phyloP scores from a whole-genome alignment of 2,329 filamentous ascomycete species.

The Alternaria arbusti region DNA sequence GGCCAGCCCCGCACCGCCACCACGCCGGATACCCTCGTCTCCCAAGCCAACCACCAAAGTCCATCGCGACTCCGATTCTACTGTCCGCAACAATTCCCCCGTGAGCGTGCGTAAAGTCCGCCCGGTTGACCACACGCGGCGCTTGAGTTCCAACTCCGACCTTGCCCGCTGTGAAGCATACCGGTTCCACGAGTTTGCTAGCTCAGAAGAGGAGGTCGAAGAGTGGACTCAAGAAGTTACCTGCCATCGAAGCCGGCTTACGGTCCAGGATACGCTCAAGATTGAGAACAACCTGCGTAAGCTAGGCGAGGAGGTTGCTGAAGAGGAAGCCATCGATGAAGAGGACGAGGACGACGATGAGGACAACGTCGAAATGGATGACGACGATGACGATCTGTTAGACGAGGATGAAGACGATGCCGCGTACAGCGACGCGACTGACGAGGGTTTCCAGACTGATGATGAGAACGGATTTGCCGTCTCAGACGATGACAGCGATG shows the following conservation, averaged over 20 bases:
- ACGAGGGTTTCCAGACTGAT: slow-evolving; percentile 81
- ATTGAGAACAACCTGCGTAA: slow-evolving; percentile 90
- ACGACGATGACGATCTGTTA: slow-evolving; percentile 52
- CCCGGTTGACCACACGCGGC: slow-evolving; percentile 39
- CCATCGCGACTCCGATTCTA: slow-evolving; percentile 59
- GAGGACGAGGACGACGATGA: slow-evolving; percentile 54
- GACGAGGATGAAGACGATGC: slow-evolving; percentile 57
- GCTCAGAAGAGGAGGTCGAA: slow-evolving; percentile 82
- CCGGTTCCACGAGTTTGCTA: slow-evolving; percentile 89
- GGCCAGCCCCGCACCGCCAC: slow-evolving; percentile 52
- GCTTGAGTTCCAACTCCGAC: slow-evolving; percentile 48
- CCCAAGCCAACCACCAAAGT: slow-evolving; percentile 38
- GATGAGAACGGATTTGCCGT: slow-evolving; percentile 75
- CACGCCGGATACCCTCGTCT: slow-evolving; percentile 33
- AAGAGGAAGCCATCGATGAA: slow-evolving; percentile 80
- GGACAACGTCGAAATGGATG: slow-evolving; percentile 49
- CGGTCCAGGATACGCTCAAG: slow-evolving; percentile 84
- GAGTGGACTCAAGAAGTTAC: slow-evolving; percentile 85
- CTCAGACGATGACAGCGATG: slow-evolving; percentile 71
- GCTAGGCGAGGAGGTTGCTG: slow-evolving; percentile 79
- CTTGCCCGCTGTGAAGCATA: slow-evolving; percentile 61
- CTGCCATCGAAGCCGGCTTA: slow-evolving; percentile 73
- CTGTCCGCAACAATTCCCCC: slow-evolving; percentile 57
- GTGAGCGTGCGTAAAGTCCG: slow-evolving; percentile 50
- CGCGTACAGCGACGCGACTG: slow-evolving; percentile 50